A percentile compares a stretch with the other conserved stretches of the same genome.
These are phyloP conservation scores for maize (Zea mays) DNA, from an alignment of 176 grass and related monocot genomes.

Conservation along the genomic window Zm-B73-REFERENCE-NAM-5.0 NC_050100.1:14194501-14195000, in stretches of 20 bases:
- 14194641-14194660: constrained; percentile 78
- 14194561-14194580: constrained; percentile 75
- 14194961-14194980: not conserved
- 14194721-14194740: constrained; percentile 55
- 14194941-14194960: not conserved
- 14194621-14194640: constrained; percentile 95
- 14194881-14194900: constrained; percentile 24
- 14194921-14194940: constrained; percentile 6
- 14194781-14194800: constrained; percentile 55
- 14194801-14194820: constrained; percentile 97
- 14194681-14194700: constrained; percentile 49
- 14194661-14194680: constrained; percentile 66
- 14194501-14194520: constrained; percentile 67
- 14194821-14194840: constrained; percentile 85
- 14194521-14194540: constrained; percentile 42
- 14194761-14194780: constrained; percentile 57
- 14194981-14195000: not conserved
- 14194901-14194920: not conserved
- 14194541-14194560: constrained; percentile 63
- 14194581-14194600: constrained; percentile 51
- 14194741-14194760: constrained; percentile 56
- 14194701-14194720: constrained; percentile 53
- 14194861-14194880: constrained; percentile 25
- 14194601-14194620: constrained; percentile 86
- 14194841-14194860: constrained; percentile 95